Conservation (phyloP, 2,329 filamentous ascomycete genomes). For the Colletotrichum sp. region DNA sequence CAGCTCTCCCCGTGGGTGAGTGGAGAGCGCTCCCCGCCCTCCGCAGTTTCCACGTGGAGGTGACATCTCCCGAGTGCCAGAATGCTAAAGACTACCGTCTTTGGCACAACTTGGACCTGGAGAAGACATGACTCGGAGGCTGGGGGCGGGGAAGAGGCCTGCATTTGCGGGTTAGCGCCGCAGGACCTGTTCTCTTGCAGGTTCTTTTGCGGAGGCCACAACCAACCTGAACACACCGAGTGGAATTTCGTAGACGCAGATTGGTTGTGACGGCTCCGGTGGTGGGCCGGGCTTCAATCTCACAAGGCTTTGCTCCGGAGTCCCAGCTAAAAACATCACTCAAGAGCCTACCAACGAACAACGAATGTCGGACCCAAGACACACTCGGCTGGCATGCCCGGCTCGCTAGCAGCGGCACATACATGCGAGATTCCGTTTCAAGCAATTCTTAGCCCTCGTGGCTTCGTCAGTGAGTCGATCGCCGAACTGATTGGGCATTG, state of each 20-base stretch:
- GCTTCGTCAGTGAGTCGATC: neutral
- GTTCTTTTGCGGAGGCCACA: neutral
- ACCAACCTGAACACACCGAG: neutral
- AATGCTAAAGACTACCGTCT: slow-evolving; percentile 4
- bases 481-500: neutral
- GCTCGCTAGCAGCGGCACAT: neutral
- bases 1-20: neutral
- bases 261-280: neutral
- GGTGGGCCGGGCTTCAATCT: neutral
- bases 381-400: neutral
- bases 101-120: neutral
- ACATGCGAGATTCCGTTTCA: neutral
- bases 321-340: neutral
- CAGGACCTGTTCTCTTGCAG: neutral
- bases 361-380: neutral
- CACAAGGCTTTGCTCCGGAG: neutral
- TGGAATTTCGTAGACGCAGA: neutral
- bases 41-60: slow-evolving; percentile 10
- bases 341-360: neutral
- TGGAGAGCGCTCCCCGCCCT: neutral
- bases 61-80: neutral
- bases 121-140: neutral
- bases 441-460: neutral
- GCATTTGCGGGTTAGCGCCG: neutral
- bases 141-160: neutral